Base-by-base conservation (phyloP, 2,329 filamentous ascomycete species). In the Colletotrichum agaves region DNA sequence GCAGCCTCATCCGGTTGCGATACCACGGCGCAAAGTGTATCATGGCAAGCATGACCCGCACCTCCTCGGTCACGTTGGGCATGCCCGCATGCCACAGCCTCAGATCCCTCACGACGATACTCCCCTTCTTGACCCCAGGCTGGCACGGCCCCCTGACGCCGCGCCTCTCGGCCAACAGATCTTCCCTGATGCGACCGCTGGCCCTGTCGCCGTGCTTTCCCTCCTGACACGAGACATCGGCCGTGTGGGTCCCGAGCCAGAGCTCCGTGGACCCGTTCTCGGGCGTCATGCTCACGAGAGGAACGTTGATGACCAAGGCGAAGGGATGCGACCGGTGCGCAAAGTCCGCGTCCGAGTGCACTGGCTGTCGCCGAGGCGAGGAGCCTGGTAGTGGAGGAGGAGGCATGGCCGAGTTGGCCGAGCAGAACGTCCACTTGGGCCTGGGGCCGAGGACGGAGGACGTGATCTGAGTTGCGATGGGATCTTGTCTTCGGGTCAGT, bases 21-120 rank as follows among this genome's bases (percentile, higher is more conserved):
- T 88, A 87, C 85, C 85, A 87, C 0, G 81, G 81, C 0, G 86
- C 85, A 71, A 88, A 88, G 73, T 87, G 85, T 46, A 88, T 86
- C 79, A 87, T 82, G 37, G 85, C 86, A n/a, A 89, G 75, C 87
- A 89, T 89, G 17, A 88, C 81, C 27, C 87, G 76, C 15, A 84
- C 80, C 6, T 82, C 76, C 4, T 80, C 74, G 1, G 83, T 84
- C 46, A 75, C 72, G 71, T 90, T 90, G 1, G 87, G 87, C 84
- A 89, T 88, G 0, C 88, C 88, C 0, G 86, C 87, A 73, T 90
- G 88, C 88, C 88, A 91, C 5, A 89, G 81, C 23, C 88, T 78
- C 60, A 90, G 74, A 73, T 90, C 88, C 2, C 89, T 80, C 33
- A 91, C 73, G 39, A 90, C 79, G 21, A 90, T 73, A 43, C 85